phyloP scores from a whole-genome alignment of 2,329 filamentous ascomycete genomes.

The Zopfia rhizophila region DNA sequence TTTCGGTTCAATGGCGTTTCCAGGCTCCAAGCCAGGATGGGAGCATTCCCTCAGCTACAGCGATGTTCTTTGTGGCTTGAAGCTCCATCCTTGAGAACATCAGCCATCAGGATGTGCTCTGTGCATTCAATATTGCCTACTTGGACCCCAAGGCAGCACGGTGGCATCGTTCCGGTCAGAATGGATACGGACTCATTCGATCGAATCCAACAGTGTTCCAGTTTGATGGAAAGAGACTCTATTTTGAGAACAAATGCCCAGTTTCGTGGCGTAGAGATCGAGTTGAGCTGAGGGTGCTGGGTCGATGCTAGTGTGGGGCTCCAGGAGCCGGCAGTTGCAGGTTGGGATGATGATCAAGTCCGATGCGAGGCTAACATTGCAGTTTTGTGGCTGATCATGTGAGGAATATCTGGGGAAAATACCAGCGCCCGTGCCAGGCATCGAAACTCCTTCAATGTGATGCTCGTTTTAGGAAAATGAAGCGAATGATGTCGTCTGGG shows the following conservation, averaged over 20 bases:
- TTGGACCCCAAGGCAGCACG: conserved; percentile 9
- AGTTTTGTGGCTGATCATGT: conserved; percentile 12
- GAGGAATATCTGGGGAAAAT: conserved; percentile 11
- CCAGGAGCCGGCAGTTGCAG: conserved; percentile 27
- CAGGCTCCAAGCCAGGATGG: conserved; percentile 7
- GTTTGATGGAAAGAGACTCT: conserved; percentile 12
- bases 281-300: conserved; percentile 19
- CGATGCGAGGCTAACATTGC: conserved; percentile 12
- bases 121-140: conserved; percentile 10
- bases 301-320: conserved; percentile 13
- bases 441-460: conserved; percentile 1
- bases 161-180: conserved; percentile 21
- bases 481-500: conserved; percentile 6
- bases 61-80: conserved; percentile 14
- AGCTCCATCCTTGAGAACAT: conserved; percentile 11
- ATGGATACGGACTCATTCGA: conserved; percentile 11
- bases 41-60: conserved; percentile 8
- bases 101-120: conserved; percentile 3
- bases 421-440: not conserved
- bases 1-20: conserved; percentile 10
- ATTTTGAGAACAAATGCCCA: conserved; percentile 23
- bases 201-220: conserved; percentile 3
- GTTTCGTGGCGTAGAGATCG: conserved; percentile 20
- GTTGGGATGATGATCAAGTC: conserved; percentile 11
- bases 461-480: conserved; percentile 3